Base-by-base conservation (phyloP, 2,329 filamentous ascomycete species). In the Trichoderma endophyticum region DNA sequence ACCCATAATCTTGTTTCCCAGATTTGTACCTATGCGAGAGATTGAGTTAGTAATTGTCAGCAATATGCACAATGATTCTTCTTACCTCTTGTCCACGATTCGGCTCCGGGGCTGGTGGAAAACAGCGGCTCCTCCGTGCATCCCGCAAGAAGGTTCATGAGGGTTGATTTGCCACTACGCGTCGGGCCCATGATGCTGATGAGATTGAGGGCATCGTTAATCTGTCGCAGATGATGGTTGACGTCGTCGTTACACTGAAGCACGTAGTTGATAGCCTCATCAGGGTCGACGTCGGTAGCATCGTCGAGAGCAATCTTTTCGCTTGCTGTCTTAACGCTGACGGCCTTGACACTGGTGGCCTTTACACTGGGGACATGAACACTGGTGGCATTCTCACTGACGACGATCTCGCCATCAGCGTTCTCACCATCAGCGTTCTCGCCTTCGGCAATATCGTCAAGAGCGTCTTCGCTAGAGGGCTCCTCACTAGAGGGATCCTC, bases 161-260 rank as follows among this genome's bases (percentile, higher is more conserved):
- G 67, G 21, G 67, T 70, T 1, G 67, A 70, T 28, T 70, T 70
- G 21, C 67, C 67, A 24, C 67, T 70, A 30, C 67, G 67, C 18
- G 67, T 70, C n/a, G 67, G 67, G 11, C 67, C 67, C 67, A 70
- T 70, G 30, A 70, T 70, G 67, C 67, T 70, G 67, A 70, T 70
- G 67, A 70, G 67, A 14, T 61, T 70, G 39, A 70, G 67, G 24
- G 67, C 67, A 12, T 70, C 67, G 18, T 70, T 70, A 21, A 70
- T 70, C 57, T 70, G 67, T 15, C 67, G 67, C n/a, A 70, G 15
- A 9, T 70, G 67, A 14, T 54, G 32, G 30, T 70, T 70, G 28
- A 70, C 67, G 15, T 70, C 67, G 32, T 70, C 67, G 21, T 70
- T 34, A 7, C 67, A 70, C 14, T 62, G 67, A 28, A 70, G 57